Percentiles rank a stretch among this genome's conserved stretches.
These are phyloP conservation scores for Rhizopus microsporus DNA, from an alignment of 371 early-diverging fungal species.

Conservation along the genomic window DNA sequence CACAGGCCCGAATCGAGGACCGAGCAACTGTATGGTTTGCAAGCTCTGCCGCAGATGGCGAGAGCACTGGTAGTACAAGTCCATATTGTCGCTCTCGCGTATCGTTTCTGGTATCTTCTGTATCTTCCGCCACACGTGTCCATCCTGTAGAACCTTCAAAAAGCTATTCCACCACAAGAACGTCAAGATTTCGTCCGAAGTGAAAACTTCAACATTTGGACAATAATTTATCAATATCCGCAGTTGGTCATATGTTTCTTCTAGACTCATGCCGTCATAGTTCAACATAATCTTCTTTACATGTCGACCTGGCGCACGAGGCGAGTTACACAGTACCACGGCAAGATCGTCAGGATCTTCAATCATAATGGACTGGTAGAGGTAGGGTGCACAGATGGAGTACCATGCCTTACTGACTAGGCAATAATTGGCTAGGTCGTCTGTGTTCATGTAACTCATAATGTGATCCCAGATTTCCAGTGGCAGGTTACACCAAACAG, in stretches of 20 bases:
- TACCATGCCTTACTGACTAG: background rate
- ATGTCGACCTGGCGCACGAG: background rate
- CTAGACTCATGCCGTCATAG: background rate
- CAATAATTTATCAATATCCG: background rate
- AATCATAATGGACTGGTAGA: background rate
- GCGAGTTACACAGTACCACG: background rate
- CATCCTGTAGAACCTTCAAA: background rate
- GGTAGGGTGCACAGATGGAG: background rate
- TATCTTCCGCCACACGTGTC: background rate
- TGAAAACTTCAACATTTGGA: slow-evolving; percentile 1
- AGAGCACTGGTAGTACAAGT: background rate
- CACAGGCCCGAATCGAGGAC: background rate
- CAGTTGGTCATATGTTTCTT: background rate
- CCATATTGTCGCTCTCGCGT: slow-evolving; percentile 1
- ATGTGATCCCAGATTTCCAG: background rate
- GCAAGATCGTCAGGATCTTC: background rate
- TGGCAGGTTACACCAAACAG: background rate
- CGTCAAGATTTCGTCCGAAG: background rate
- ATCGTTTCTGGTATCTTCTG: background rate
- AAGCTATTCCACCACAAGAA: background rate
- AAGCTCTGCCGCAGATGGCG: background rate
- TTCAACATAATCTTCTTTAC: background rate
- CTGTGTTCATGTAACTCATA: background rate
- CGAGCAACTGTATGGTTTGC: background rate
- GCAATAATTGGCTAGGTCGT: background rate